phyloP scores from a whole-genome alignment of 371 early-diverging fungal species.

The Saksenaea oblongispora region DNA sequence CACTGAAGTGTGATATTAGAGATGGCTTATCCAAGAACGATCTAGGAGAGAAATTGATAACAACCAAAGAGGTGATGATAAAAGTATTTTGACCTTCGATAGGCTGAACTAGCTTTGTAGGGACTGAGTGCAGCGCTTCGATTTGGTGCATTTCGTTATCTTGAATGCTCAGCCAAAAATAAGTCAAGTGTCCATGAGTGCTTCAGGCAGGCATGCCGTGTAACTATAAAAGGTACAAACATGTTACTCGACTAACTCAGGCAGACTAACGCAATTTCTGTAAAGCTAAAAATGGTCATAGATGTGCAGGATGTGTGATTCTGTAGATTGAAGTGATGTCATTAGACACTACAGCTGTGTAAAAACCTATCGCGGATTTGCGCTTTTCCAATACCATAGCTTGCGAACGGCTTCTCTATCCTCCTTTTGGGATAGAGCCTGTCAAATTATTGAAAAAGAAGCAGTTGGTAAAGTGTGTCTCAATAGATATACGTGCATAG shows the following conservation, averaged over 20 bases:
- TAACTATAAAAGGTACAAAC: constrained; percentile 15
- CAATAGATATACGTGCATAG: too few species aligned
- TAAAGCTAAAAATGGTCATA: too few species aligned
- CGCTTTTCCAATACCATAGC: too few species aligned
- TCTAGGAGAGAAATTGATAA: constrained; percentile 7
- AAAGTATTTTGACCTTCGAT: neutral
- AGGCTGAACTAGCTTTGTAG: constrained; percentile 4
- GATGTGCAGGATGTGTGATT: too few species aligned
- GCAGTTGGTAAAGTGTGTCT: too few species aligned
- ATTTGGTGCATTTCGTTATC: constrained; percentile 22
- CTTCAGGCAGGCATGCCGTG: constrained; percentile 26
- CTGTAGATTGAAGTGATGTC: too few species aligned
- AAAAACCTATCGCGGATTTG: too few species aligned
- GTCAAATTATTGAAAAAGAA: too few species aligned
- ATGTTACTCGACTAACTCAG: neutral
- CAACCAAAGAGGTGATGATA: constrained; percentile 24
- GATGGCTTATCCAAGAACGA: constrained; percentile 11
- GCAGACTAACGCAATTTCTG: neutral
- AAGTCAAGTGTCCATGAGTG: constrained; percentile 30
- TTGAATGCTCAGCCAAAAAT: constrained; percentile 30
- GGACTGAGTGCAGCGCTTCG: constrained; percentile 17
- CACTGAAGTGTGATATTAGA: constrained; percentile 42
- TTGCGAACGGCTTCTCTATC: too few species aligned
- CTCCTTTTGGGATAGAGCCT: too few species aligned
- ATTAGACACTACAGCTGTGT: too few species aligned